Base-by-base conservation (phyloP, 73 alveolate species). In the Paramecium caudatum region DNA sequence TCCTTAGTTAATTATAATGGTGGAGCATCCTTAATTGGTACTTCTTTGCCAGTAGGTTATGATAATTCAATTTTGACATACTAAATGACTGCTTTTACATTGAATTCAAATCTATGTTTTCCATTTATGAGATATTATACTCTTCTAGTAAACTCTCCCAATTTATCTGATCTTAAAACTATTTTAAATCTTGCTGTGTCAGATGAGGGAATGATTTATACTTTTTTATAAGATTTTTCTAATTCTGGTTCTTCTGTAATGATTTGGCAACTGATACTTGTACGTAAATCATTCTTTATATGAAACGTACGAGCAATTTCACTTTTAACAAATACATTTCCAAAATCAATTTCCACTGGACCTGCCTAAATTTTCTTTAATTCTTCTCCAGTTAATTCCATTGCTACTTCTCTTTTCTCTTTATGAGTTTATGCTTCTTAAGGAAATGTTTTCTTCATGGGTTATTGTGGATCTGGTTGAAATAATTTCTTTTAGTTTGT, bases 311-410 rank as follows among this genome's bases (percentile, higher is more conserved):
- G 36, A 3, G 82, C 48, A 9, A 85, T 78, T 23, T 78, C 65
- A 16, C 85, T 48, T 43, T 85, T 85, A 0, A 85, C 88, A 41
- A 62, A 85, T 1, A 85, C 86, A 16, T 85, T 48, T n/a, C 92
- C 92, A 41, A 85, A 85, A 85, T 85, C 92, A 3, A 85, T 85
- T 27, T 62, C 30, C 39, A 78, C 69, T 8, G 92, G 92, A 16
- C 92, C 92, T 23, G 92, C 86, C 13, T 85, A 34, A 33, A 85
- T 85, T 23, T 81, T 37, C 27, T 85, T 85, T 15, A 85, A 50
- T 63, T 85, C 92, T 41, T 61, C 69, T 61, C 92, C 92, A 7
- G 74, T 85, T 63, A 85, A 63, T 23, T 85, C 92, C 84, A 62
- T 85, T 10, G 62, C 41, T 9, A 85, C 80, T 61, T 78, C 92